Conservation (phyloP, 2,329 filamentous ascomycete species). For the Coniella vitis region DNA sequence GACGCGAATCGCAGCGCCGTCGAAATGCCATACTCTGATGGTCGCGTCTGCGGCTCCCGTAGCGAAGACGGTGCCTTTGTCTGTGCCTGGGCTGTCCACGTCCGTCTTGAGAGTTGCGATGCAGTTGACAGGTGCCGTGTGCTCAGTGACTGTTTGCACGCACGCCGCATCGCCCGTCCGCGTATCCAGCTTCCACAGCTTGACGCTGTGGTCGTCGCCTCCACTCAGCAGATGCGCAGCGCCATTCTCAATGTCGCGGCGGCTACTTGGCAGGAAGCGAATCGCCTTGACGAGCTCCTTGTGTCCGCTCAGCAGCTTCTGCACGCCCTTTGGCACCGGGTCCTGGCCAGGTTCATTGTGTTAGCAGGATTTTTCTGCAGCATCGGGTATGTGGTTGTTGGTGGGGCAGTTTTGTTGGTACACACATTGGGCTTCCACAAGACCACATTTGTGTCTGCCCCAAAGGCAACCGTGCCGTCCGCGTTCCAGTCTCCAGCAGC, state of each 20-base stretch:
- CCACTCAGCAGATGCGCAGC: slow-evolving; percentile 65
- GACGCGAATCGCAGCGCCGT: slow-evolving; percentile 40
- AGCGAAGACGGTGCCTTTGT: slow-evolving; percentile 46
- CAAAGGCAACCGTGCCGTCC: slow-evolving; percentile 69
- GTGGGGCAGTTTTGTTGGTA: slow-evolving; percentile 15
- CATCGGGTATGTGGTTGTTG: not conserved
- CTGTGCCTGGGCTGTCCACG: not conserved
- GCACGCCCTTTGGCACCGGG: slow-evolving; percentile 48
- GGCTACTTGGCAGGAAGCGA: slow-evolving; percentile 61
- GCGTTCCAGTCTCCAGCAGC: slow-evolving; percentile 83
- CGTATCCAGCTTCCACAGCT: slow-evolving; percentile 55
- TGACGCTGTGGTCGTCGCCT: slow-evolving; percentile 71
- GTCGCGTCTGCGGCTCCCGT: slow-evolving; percentile 78
- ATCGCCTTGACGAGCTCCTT: slow-evolving; percentile 75
- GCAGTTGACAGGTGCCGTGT: slow-evolving; percentile 71
- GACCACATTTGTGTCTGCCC: slow-evolving; percentile 81
- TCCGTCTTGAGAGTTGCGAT: slow-evolving; percentile 37
- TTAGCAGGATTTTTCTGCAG: not conserved
- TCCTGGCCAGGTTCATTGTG: slow-evolving; percentile 22
- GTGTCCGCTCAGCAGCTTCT: slow-evolving; percentile 66
- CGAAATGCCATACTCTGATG: slow-evolving; percentile 62
- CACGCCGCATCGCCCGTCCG: slow-evolving; percentile 28
- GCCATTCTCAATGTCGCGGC: slow-evolving; percentile 35
- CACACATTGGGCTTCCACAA: slow-evolving; percentile 76
- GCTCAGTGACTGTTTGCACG: slow-evolving; percentile 54